Evolutionary conservation across 1,284 basidiomycete genomes (phyloP).

Genomic region (Rhizoctonia solani): DNA sequence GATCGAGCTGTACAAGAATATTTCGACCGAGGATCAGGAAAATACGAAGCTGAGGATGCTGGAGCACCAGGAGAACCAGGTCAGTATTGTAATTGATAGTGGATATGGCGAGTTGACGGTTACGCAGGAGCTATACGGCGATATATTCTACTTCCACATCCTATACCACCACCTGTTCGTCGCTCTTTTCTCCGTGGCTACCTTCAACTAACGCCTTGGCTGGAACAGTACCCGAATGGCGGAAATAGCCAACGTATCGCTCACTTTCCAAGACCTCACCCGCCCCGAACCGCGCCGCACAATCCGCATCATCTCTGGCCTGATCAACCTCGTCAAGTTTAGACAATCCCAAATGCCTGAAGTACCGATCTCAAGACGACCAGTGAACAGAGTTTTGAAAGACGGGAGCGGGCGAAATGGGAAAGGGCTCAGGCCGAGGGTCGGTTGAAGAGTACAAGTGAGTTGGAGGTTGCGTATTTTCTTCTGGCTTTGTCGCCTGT

Average conservation of each 20-base stretch:
- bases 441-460: conserved; percentile 29
- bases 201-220: not conserved
- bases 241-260: conserved; percentile 9
- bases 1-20: conserved; percentile 22
- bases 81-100: not conserved
- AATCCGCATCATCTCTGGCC: conserved; percentile 26
- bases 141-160: conserved; percentile 31
- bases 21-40: conserved; percentile 18
- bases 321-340: conserved; percentile 33
- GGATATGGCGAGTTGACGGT: not conserved
- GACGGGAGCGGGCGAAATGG: conserved; percentile 13
- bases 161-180: conserved; percentile 21
- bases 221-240: conserved; percentile 1
- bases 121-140: conserved; percentile 11
- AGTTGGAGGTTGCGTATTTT: not conserved
- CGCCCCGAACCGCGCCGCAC: conserved; percentile 23
- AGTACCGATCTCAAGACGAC: conserved; percentile 11
- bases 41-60: conserved; percentile 14
- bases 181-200: not conserved
- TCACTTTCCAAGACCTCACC: conserved; percentile 25
- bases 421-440: conserved; percentile 22
- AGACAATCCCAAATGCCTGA: conserved; percentile 26
- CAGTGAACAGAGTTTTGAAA: conserved; percentile 23
- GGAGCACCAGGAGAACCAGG: conserved; percentile 28
- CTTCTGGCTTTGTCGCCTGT: too few relatives aligned